Conservation (phyloP, 345 rosid genomes). For the Dimocarpus longan region DNA sequence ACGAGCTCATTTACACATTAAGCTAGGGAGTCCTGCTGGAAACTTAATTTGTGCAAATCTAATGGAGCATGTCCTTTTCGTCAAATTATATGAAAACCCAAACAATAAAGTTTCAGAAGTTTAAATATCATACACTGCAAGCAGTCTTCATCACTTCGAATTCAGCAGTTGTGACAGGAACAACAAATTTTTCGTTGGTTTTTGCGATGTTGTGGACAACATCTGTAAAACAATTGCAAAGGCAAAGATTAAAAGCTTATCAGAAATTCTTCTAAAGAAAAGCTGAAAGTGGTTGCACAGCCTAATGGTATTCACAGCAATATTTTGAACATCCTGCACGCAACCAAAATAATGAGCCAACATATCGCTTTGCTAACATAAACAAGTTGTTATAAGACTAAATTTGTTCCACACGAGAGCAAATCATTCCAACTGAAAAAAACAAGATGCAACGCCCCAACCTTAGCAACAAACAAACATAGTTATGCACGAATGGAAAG, state of each 20-base stretch:
- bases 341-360: not conserved
- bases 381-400: not conserved
- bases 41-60: not conserved
- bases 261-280: not conserved
- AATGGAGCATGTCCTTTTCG: not conserved
- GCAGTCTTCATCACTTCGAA: conserved; percentile 88
- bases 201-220: conserved; percentile 69
- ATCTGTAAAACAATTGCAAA: conserved; percentile 45
- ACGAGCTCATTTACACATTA: not conserved
- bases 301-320: not conserved
- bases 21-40: not conserved
- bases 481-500: conserved; percentile 6
- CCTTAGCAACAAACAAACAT: not conserved
- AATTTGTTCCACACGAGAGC: not conserved
- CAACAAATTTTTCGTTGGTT: conserved; percentile 57
- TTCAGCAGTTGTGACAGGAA: conserved; percentile 80
- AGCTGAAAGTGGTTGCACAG: not conserved
- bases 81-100: not conserved
- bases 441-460: not conserved
- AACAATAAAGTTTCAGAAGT: not conserved
- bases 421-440: not conserved
- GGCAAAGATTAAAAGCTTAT: not conserved
- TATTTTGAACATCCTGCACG: not conserved
- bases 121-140: conserved; percentile 62
- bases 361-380: not conserved